Evolutionary conservation across 2,329 filamentous ascomycete genomes (phyloP).

Genomic region (Akanthomyces muscarius): DNA sequence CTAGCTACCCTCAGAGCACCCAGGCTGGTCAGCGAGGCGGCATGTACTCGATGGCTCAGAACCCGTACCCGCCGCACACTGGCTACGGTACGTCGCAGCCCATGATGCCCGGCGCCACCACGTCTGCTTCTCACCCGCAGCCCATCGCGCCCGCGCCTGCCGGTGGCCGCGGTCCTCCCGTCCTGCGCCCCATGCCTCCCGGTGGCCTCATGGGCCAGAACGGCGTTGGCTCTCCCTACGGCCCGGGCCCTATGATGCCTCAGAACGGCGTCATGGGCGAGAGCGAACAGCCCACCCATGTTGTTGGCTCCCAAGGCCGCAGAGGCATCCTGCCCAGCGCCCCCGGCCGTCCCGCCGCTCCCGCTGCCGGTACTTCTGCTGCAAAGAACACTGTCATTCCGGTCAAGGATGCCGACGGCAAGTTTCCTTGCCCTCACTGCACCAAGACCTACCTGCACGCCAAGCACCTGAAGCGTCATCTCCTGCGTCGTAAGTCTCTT

Average conservation of each 20-base stretch:
- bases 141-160: slow-evolving; percentile 69
- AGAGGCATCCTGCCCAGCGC: slow-evolving; percentile 89
- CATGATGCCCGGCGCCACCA: slow-evolving; percentile 65
- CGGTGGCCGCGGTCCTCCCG: slow-evolving; percentile 53
- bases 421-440: slow-evolving; percentile 96
- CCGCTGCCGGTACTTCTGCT: slow-evolving; percentile 62
- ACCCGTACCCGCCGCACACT: slow-evolving; percentile 51
- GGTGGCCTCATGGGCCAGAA: slow-evolving; percentile 59
- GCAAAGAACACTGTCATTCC: slow-evolving; percentile 81
- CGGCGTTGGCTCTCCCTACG: slow-evolving; percentile 57
- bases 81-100: slow-evolving; percentile 52
- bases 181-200: slow-evolving; percentile 67
- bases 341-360: slow-evolving; percentile 76
- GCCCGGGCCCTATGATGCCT: slow-evolving; percentile 53
- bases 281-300: slow-evolving; percentile 72
- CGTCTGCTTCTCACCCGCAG: slow-evolving; percentile 66
- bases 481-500: slow-evolving; percentile 79
- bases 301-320: slow-evolving; percentile 90
- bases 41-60: slow-evolving; percentile 53
- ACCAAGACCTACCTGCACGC: slow-evolving; percentile 97
- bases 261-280: slow-evolving; percentile 54
- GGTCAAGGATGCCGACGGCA: slow-evolving; percentile 93
- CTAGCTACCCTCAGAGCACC: slow-evolving; percentile 50
- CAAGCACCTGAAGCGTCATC: slow-evolving; percentile 95
- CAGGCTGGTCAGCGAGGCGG: slow-evolving; percentile 46